Percentiles rank a stretch among this genome's conserved stretches.
Evolutionary conservation across 164 flowering plant genomes (phyloP).

Genomic region (Santalum album): DNA sequence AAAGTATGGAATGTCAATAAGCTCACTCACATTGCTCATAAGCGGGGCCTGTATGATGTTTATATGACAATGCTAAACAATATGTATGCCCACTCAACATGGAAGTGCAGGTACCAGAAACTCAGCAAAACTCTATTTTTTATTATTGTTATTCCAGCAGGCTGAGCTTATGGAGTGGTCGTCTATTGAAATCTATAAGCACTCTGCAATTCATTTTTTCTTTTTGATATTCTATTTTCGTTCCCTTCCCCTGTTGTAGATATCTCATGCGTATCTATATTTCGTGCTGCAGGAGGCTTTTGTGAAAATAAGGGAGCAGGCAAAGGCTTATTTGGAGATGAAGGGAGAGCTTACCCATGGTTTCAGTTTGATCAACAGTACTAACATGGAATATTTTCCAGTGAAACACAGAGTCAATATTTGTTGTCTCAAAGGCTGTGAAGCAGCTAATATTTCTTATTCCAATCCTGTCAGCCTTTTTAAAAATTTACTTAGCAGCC

Average conservation of each 20-base stretch:
- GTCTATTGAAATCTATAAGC: too few species aligned
- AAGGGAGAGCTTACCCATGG: constrained; percentile 87
- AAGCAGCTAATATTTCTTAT: constrained; percentile 76
- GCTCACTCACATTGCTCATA: constrained; percentile 89
- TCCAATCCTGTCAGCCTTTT: constrained; percentile 82
- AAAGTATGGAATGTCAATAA: constrained; percentile 99
- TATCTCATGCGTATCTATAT: constrained; percentile 5
- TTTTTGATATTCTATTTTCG: not conserved
- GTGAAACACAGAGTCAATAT: constrained; percentile 85
- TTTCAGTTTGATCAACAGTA: constrained; percentile 85
- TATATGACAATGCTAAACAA: constrained; percentile 92
- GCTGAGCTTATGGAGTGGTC: too few species aligned
- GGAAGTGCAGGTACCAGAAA: constrained; percentile 99
- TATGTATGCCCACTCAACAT: constrained; percentile 98
- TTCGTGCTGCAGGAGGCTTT: constrained; percentile 81
- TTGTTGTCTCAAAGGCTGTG: constrained; percentile 82
- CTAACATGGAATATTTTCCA: constrained; percentile 90
- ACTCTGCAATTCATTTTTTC: too few species aligned
- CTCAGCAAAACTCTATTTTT: too few species aligned
- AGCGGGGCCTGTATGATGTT: constrained; percentile 91
- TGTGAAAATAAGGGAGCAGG: constrained; percentile 95
- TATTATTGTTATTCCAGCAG: too few species aligned
- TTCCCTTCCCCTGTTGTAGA: not conserved
- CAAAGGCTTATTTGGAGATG: constrained; percentile 92
- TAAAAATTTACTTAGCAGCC: constrained; percentile 91